phyloP scores from a whole-genome alignment of 305 asterid genomes.

The Solanum hybrid region DNA sequence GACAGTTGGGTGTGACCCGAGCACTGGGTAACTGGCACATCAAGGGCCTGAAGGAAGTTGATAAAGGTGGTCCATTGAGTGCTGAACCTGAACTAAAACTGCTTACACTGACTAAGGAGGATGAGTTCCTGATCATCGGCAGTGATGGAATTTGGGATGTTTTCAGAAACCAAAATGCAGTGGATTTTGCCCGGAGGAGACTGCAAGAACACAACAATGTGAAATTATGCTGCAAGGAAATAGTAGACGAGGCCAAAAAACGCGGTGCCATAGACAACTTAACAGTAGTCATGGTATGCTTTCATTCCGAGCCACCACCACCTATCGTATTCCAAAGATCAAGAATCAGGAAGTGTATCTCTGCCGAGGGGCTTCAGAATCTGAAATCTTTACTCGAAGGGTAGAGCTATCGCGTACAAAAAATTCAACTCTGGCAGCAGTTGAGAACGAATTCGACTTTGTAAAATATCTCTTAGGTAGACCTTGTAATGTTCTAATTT shows the following conservation, averaged over 20 bases:
- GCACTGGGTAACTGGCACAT: constrained; percentile 89
- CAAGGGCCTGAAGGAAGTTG: constrained; percentile 63
- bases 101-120: constrained; percentile 61
- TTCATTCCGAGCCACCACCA: constrained; percentile 58
- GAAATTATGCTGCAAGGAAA: constrained; percentile 64
- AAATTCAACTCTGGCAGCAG: not conserved
- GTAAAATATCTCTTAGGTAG: not conserved
- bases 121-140: constrained; percentile 77
- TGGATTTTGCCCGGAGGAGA: constrained; percentile 64
- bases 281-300: constrained; percentile 75
- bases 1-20: constrained; percentile 67
- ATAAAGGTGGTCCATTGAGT: constrained; percentile 62
- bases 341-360: constrained; percentile 62
- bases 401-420: constrained; percentile 8
- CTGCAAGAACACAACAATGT: constrained; percentile 76
- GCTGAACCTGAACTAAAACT: constrained; percentile 85
- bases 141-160: constrained; percentile 91
- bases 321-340: constrained; percentile 31
- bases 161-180: constrained; percentile 77
- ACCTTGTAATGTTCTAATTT: not conserved
- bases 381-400: constrained; percentile 58
- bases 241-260: constrained; percentile 69
- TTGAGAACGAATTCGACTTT: not conserved
- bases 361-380: constrained; percentile 72
- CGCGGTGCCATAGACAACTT: constrained; percentile 70